phyloP scores from a whole-genome alignment of 140 eudicot genomes.

The Stevia rebaudiana region DNA sequence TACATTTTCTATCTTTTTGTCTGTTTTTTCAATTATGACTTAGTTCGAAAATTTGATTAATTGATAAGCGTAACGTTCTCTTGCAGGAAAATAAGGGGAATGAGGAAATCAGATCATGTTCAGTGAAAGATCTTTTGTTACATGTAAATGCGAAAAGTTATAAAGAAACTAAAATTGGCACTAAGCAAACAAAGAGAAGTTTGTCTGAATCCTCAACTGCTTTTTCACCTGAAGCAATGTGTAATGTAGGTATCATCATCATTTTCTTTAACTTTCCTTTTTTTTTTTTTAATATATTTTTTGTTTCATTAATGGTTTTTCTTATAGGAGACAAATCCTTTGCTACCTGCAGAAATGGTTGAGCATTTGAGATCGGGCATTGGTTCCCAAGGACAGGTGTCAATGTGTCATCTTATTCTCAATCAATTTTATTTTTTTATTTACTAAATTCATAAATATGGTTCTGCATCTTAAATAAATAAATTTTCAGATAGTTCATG shows the following conservation, averaged over 20 bases:
- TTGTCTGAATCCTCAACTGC: conserved; percentile 46
- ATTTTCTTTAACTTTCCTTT: background rate
- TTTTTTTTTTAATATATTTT: background rate
- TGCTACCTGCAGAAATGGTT: conserved; percentile 67
- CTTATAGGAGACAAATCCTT: conserved; percentile 56
- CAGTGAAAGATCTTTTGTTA: conserved; percentile 47
- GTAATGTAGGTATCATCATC: conserved; percentile 56
- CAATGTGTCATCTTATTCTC: conserved; percentile 42
- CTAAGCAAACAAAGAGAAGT: conserved; percentile 44
- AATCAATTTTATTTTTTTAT: background rate
- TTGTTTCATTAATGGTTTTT: conserved; percentile 11
- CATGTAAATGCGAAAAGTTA: conserved; percentile 35
- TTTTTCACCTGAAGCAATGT: conserved; percentile 38
- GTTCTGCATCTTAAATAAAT: conserved; percentile 14
- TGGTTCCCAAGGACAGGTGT: conserved; percentile 86
- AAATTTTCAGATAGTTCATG: conserved; percentile 70
- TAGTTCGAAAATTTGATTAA: background rate
- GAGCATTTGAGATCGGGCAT: conserved; percentile 64
- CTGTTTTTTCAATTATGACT: background rate
- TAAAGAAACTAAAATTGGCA: conserved; percentile 23
- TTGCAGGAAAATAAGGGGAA: conserved; percentile 47
- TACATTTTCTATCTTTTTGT: background rate
- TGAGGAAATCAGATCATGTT: conserved; percentile 23
- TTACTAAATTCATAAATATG: background rate
- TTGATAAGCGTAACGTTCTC: conserved; percentile 11